Evolutionary conservation across 2,329 filamentous ascomycete genomes (phyloP), one percentile per base, ranked within the genome.

Genomic region (Pseudogymnoascus sp.): DNA sequence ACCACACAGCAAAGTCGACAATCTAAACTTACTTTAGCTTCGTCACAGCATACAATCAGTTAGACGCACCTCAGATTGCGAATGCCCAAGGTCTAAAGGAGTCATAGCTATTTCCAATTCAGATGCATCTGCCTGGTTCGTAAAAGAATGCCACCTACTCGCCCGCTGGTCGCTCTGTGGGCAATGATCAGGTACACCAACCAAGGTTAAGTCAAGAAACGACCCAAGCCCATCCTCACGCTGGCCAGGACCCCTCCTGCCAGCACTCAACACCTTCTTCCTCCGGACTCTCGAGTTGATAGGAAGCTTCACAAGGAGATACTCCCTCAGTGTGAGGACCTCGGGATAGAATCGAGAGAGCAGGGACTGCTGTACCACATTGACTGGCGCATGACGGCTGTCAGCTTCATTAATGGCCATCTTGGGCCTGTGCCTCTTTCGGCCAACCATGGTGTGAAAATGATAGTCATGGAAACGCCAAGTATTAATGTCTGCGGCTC

Each of bases 1-100:
- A 79, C 84, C 88, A 91, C 41, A 97, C 83, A 28, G 83, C 82
- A 72, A 89, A 91, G 69, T 92, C 87, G 43, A 93, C 79, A 66
- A 93, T 82, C 88, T 91, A 67, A 15, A n/a, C 12, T 61, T 12
- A 15, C n/a, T 20, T 53, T 53, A 53, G 47, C 20, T 25, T 25
- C 12, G 39, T n/a, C 25, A 43, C 39, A 25, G 25, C 9, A 11
- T 11, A 30, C 14, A 50, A 4, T 15, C 43, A 28, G 6, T 14
- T n/a, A 11, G 28, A 53, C 15, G 28, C 50, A 50, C 62, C 53
- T 69, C 50, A 66, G 61, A 59, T 30, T 28, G 38, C 8, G 38
- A 60, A n/a, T 53, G 47, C 18, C 28, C 47, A 53, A 53, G 47
- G 11, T 53, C 47, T 8, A 20, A 20, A 6, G 11, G 28, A 11